Evolutionary conservation across 257 asterid genomes (phyloP), one percentile per base, ranked within the genome.

Genomic region (Craterostigma plantagineum): DNA sequence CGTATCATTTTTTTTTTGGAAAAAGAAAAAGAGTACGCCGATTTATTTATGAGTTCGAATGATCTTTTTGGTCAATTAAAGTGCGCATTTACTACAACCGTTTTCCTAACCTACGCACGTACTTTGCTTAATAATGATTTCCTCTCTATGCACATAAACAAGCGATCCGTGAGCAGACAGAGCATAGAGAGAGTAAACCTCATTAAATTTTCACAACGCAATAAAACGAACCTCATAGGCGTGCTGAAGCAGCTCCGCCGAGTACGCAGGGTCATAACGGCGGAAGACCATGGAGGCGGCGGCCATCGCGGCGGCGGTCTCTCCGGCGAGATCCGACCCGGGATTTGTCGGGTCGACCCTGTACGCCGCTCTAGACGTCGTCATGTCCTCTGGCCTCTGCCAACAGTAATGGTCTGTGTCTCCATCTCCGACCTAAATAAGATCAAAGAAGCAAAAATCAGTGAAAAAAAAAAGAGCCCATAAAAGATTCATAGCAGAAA

Each of bases 311-410:
- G 96, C 96, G 27, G 96, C 96, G 12, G 94, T 75, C 54, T 85
- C 96, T 10, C 83, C 96, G 61, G 94, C 96, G 37, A 85, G 91
- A 67, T 85, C 94, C 34, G 96, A 85, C 30, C 96, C 96, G 0
- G 96, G 96, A 33, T 64, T 65, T 51, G 51, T 77, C 4, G 91
- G 75, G 58, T 85, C 96, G 10, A 85, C 65, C 41, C 52, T 58
- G 56, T 81, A 85, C 7, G 94, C 94, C 1, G 81, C 64, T 43
- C 96, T 63, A 1, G 96, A 77, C 7, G 96, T 85, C 13, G 91
- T 81, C 96, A 85, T 85, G 30, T 85, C 96, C 56, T 85, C 94
- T 0, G 96, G 92, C 66, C 96, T 64, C 51, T 85, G 94, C 96
- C 96, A 85, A 53, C 94, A 85, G 58, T 58, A 77, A 48, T 85